These are phyloP conservation scores for Penicillium fimorum DNA, from an alignment of 495 filamentous ascomycete genomes.

Conservation along the genomic window DNA sequence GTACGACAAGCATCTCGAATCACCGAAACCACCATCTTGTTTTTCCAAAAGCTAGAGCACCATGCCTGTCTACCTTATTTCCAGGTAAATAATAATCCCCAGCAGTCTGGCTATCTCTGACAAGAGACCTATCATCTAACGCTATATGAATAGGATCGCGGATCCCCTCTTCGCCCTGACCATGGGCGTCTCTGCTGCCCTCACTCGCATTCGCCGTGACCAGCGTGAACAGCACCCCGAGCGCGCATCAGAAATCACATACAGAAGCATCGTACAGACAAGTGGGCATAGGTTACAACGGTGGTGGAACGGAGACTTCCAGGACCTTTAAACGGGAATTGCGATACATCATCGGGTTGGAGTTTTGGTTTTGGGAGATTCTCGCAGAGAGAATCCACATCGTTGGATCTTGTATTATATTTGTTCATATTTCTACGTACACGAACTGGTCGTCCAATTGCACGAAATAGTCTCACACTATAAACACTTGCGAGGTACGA, in stretches of 20 bases:
- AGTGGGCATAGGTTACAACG: conserved; percentile 36
- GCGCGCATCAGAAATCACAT: conserved; percentile 32
- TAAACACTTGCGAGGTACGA: not conserved
- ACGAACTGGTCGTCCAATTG: not conserved
- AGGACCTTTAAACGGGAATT: conserved; percentile 24
- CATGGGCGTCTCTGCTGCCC: conserved; percentile 66
- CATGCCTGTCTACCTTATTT: conserved; percentile 44
- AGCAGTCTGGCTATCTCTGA: not conserved
- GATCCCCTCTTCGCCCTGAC: conserved; percentile 86
- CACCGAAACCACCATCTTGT: not conserved
- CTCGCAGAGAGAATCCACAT: not conserved
- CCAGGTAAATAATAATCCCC: conserved; percentile 32
- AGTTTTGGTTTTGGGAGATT: not conserved
- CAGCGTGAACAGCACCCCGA: conserved; percentile 59
- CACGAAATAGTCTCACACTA: not conserved
- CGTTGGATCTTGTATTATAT: not conserved
- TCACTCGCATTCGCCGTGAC: conserved; percentile 69
- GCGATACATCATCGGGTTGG: not conserved
- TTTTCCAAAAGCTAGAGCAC: not conserved
- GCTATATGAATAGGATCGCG: conserved; percentile 49
- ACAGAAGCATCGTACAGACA: conserved; percentile 28
- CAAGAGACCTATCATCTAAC: conserved; percentile 4
- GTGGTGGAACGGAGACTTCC: conserved; percentile 49
- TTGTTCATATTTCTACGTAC: not conserved
- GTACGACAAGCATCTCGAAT: not conserved